Conservation (phyloP, 2,329 filamentous ascomycete species). For the Fusarium falciforme region DNA sequence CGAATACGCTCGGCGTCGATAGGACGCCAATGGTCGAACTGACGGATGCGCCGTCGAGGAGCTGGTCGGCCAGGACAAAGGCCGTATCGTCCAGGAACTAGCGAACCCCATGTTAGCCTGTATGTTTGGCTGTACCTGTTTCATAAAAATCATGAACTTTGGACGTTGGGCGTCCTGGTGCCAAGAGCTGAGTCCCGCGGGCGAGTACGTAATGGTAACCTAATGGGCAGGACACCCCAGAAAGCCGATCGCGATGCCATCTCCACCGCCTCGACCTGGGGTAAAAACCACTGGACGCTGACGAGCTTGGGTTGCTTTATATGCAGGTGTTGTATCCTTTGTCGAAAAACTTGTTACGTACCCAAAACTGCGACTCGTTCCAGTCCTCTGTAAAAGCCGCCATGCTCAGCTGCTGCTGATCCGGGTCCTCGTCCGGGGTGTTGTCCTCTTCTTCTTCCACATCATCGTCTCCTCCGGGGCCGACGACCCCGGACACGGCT, state of each 20-base stretch:
- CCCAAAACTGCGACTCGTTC: slow-evolving; percentile 89
- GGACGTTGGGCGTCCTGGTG: neutral
- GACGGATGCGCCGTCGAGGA: slow-evolving; percentile 70
- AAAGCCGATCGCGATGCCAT: slow-evolving; percentile 35
- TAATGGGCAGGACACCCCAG: slow-evolving; percentile 18
- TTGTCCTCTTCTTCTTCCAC: slow-evolving; percentile 1
- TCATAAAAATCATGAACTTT: slow-evolving; percentile 38
- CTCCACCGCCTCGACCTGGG: slow-evolving; percentile 23
- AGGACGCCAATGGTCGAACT: slow-evolving; percentile 74
- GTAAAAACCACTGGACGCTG: slow-evolving; percentile 13
- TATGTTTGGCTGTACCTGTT: neutral
- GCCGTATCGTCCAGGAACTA: slow-evolving; percentile 82
- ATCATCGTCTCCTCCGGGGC: slow-evolving; percentile 16
- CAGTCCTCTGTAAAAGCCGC: slow-evolving; percentile 82
- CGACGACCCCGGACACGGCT: slow-evolving; percentile 53
- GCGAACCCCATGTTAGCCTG: slow-evolving; percentile 13
- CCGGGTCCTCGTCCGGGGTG: slow-evolving; percentile 61
- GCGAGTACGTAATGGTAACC: slow-evolving; percentile 40
- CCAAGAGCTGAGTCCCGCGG: slow-evolving; percentile 21
- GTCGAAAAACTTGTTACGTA: slow-evolving; percentile 50
- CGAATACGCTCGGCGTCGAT: slow-evolving; percentile 81
- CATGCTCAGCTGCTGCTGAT: slow-evolving; percentile 66
- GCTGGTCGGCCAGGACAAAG: slow-evolving; percentile 68
- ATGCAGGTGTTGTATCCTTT: neutral
- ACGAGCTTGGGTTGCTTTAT: neutral